Conservation (phyloP, 169 alveolate genomes). For the Cryptosporidium muris region DNA sequence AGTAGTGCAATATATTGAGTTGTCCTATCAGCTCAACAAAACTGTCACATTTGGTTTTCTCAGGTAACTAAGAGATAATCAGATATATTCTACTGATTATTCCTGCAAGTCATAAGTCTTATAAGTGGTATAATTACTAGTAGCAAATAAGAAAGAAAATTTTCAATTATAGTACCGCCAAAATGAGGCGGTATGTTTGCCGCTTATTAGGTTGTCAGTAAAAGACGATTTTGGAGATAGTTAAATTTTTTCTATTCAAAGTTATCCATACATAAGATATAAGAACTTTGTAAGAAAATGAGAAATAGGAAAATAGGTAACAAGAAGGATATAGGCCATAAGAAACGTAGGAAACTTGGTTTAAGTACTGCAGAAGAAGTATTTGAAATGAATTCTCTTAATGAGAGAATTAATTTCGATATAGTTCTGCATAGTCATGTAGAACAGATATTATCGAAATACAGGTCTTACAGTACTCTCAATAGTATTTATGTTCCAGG, state of each 20-base stretch:
- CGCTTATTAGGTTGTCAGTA: no score
- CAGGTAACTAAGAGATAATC: no score
- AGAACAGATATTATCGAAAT: neutral
- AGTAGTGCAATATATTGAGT: no score
- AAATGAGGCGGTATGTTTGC: no score
- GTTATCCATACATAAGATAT: neutral
- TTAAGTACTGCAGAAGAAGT: constrained; percentile 35
- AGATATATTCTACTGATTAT: no score
- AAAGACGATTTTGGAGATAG: no score
- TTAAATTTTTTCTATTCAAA: neutral
- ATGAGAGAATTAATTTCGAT: constrained; percentile 17
- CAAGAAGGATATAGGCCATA: neutral
- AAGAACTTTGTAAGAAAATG: neutral
- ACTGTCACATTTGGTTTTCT: no score
- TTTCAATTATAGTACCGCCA: no score
- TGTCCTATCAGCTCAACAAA: no score
- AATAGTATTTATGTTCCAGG: neutral
- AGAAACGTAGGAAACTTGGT: constrained; percentile 16
- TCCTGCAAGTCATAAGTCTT: no score
- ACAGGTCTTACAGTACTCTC: neutral
- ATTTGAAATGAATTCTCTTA: constrained; percentile 37
- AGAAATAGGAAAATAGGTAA: neutral
- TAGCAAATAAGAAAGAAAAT: no score
- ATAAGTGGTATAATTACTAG: no score
- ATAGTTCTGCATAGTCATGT: constrained; percentile 1